Percentiles rank a stretch among this genome's conserved stretches.
Evolutionary conservation across 1,139 yeast genomes (phyloP).

Genomic region (Geotrichum bryndzae): DNA sequence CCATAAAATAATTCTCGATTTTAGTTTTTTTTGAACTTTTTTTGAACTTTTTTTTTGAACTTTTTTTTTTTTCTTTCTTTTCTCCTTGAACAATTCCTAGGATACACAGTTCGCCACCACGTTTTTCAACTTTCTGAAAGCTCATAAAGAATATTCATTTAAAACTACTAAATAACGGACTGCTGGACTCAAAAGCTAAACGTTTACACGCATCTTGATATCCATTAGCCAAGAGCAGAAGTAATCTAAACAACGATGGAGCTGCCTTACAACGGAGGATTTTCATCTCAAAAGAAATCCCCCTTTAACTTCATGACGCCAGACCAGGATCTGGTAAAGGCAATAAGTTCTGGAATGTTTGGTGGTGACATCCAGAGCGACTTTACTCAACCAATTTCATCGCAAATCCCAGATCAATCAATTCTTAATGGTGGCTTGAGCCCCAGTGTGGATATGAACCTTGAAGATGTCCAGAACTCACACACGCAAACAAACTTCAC

Average conservation of each 20-base stretch:
- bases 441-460: neutral
- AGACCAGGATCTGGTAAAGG: neutral
- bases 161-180: neutral
- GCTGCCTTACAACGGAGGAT: neutral
- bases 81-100: neutral
- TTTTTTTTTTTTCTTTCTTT: neutral
- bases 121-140: neutral
- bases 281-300: neutral
- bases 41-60: neutral
- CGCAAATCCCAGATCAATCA: neutral
- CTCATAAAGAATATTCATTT: neutral
- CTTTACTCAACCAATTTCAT: neutral
- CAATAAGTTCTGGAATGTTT: neutral
- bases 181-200: neutral
- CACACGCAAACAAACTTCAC: neutral
- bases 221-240: neutral
- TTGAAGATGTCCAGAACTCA: neutral
- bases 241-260: neutral
- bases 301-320: neutral
- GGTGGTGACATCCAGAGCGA: neutral
- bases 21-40: no score
- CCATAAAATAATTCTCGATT: neutral
- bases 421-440: neutral
- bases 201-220: neutral
- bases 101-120: neutral